Conservation (phyloP, 768 basidiomycete species). For the Suillus spraguei region DNA sequence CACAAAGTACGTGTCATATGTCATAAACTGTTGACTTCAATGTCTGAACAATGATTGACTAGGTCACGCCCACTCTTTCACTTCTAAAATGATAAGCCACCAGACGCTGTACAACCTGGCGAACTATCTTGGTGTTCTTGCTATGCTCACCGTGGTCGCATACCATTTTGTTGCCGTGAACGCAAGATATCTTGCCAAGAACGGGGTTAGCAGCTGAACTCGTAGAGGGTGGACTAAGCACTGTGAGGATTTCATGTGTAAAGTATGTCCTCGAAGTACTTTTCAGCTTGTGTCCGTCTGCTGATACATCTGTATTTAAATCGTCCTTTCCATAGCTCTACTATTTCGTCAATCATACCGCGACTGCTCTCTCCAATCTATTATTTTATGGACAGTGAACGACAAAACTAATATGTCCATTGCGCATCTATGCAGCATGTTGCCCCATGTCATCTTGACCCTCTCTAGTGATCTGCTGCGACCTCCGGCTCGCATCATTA, state of each 20-base stretch:
- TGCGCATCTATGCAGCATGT: neutral
- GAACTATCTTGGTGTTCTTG: conserved; percentile 79
- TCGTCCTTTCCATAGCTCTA: neutral
- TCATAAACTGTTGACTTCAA: neutral
- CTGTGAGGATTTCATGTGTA: neutral
- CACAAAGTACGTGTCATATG: conserved; percentile 19
- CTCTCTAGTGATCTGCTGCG: neutral
- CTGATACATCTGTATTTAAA: neutral
- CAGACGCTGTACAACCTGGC: conserved; percentile 80
- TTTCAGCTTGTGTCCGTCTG: neutral
- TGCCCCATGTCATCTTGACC: neutral
- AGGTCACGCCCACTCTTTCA: conserved; percentile 8
- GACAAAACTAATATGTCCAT: neutral
- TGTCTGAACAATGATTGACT: neutral
- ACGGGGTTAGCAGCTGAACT: conserved; percentile 19
- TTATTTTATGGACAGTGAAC: neutral
- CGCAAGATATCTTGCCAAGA: conserved; percentile 46
- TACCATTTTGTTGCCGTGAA: conserved; percentile 94
- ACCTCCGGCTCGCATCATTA: neutral
- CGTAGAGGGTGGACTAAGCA: neutral
- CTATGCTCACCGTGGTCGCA: conserved; percentile 85
- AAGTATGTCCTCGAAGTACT: neutral
- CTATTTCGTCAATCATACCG: neutral
- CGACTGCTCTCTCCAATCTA: neutral
- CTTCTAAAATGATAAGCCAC: conserved; percentile 71